phyloP scores from a whole-genome alignment of 163 green algal genomes.

The Scenedesmus sp. region DNA sequence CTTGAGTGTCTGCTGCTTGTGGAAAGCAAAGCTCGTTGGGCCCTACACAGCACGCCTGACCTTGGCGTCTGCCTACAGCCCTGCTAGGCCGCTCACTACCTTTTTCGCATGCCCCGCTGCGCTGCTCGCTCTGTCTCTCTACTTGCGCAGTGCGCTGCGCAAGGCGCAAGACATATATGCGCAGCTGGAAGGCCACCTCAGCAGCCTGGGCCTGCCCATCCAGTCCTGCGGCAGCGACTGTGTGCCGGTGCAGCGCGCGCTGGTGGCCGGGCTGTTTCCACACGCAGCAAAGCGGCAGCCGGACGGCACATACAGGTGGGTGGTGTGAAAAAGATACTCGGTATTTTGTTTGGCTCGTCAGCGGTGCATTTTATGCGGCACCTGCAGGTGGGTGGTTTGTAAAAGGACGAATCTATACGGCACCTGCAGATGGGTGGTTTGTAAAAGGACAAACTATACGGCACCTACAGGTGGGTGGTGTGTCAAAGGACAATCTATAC shows the following conservation, averaged over 20 bases:
- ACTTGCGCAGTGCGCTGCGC: slow-evolving; percentile 70
- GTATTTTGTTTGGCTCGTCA: too few species aligned
- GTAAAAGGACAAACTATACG: slow-evolving; percentile 45
- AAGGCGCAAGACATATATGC: slow-evolving; percentile 84
- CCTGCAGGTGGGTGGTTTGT: background rate
- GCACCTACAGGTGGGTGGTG: slow-evolving; percentile 33
- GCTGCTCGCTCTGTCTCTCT: background rate
- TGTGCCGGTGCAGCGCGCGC: slow-evolving; percentile 65
- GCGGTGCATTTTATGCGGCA: slow-evolving; percentile 34
- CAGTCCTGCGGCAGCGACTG: slow-evolving; percentile 60
- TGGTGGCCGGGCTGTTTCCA: slow-evolving; percentile 88
- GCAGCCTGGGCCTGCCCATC: slow-evolving; percentile 34
- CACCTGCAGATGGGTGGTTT: background rate
- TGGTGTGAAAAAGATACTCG: too few species aligned
- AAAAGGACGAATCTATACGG: slow-evolving; percentile 53
- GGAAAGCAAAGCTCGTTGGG: too few species aligned
- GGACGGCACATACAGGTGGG: slow-evolving; percentile 62
- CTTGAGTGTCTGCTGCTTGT: too few species aligned
- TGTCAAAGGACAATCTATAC: slow-evolving; percentile 32
- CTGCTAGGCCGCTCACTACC: background rate
- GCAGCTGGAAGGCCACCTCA: slow-evolving; percentile 81
- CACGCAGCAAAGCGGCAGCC: slow-evolving; percentile 82
- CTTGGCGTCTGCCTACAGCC: too few species aligned
- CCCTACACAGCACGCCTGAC: too few species aligned
- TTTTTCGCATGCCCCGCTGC: background rate